These are phyloP conservation scores for Saccharomyces uvarum DNA, from an alignment of 1,139 yeast species.

Conservation along the genomic window DNA sequence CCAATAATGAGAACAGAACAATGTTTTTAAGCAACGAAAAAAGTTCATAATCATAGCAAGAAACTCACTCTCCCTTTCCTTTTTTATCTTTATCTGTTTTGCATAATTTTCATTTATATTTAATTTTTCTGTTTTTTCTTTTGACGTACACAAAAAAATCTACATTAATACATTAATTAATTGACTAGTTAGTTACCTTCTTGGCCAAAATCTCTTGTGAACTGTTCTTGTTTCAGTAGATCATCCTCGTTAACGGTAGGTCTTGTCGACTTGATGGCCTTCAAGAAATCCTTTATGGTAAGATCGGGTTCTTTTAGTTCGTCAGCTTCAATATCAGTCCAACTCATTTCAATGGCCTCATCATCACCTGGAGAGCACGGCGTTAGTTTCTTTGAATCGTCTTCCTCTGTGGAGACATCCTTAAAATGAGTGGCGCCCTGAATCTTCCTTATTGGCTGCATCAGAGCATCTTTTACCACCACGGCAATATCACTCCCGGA, in stretches of 20 bases:
- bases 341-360: conserved; percentile 80
- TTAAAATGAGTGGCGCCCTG: conserved; percentile 96
- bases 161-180: neutral
- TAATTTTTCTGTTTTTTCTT: neutral
- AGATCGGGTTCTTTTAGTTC: conserved; percentile 84
- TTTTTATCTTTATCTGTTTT: conserved; percentile 1
- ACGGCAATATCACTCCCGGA: conserved; percentile 97
- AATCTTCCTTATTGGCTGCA: conserved; percentile 95
- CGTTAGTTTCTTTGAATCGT: conserved; percentile 43
- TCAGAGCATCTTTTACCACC: conserved; percentile 91
- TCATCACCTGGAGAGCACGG: conserved; percentile 96
- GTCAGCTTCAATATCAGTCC: conserved; percentile 89
- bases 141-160: neutral
- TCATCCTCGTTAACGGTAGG: conserved; percentile 91
- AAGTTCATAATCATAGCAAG: neutral
- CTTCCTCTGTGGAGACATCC: conserved; percentile 32
- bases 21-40: conserved; percentile 39
- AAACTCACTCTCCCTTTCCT: conserved; percentile 2
- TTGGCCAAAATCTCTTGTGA: conserved; percentile 92
- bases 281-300: conserved; percentile 84
- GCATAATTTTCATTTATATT: neutral
- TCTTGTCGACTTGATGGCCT: conserved; percentile 83
- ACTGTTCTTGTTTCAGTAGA: conserved; percentile 72
- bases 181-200: conserved; percentile 63
- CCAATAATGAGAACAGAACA: conserved; percentile 64